phyloP scores from a whole-genome alignment of 192 early-diverging fungal species.

The Gryganskiella cystojenkinii region DNA sequence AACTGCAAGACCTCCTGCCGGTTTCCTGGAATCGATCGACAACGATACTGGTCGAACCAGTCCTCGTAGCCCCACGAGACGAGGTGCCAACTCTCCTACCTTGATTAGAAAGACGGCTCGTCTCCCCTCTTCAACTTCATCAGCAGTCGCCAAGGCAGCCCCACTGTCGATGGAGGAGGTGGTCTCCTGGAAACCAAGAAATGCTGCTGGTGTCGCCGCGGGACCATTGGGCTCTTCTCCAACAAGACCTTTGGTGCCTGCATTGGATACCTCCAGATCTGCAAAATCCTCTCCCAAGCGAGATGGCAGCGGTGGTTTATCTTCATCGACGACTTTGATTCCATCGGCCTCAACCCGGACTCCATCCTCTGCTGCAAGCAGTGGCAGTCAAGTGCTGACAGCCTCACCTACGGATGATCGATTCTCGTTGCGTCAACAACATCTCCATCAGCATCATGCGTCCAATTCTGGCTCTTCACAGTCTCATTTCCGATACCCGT shows the following conservation, averaged over 20 bases:
- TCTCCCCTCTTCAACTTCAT: background rate
- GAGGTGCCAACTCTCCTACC: background rate
- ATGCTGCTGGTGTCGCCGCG: background rate
- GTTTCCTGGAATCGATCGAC: background rate
- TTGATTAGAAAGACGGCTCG: conserved; percentile 4
- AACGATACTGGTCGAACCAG: no score
- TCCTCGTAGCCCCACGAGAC: background rate
- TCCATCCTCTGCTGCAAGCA: conserved; percentile 3
- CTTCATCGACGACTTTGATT: conserved; percentile 12
- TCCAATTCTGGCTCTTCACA: background rate
- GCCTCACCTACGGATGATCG: background rate
- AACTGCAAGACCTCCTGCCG: no score
- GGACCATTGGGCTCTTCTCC: no score
- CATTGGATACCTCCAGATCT: conserved; percentile 7
- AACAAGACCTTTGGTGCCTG: conserved; percentile 9
- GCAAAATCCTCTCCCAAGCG: conserved; percentile 2
- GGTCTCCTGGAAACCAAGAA: conserved; percentile 31
- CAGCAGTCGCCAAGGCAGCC: background rate
- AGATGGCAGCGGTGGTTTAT: conserved; percentile 12
- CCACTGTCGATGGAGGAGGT: conserved; percentile 28
- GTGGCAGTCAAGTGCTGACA: background rate
- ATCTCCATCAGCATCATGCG: background rate
- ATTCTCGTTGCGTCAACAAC: background rate
- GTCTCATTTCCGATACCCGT: conserved; percentile 8
- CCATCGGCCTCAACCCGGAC: conserved; percentile 13